phyloP scores from a whole-genome alignment of 2,329 filamentous ascomycete genomes.

The Mycocentrospora acerina region DNA sequence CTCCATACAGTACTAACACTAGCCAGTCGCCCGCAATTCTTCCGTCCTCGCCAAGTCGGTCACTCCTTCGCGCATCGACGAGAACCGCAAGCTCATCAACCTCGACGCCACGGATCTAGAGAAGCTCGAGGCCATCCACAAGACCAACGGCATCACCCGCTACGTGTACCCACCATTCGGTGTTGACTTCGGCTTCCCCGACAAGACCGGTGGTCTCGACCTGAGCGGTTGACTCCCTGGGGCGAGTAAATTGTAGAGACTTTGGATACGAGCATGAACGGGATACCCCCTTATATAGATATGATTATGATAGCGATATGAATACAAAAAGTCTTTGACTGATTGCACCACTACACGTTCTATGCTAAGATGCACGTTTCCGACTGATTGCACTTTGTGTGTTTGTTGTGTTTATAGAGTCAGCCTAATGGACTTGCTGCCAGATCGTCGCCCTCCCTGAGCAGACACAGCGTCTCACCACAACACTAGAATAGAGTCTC shows the following conservation, averaged over 20 bases:
- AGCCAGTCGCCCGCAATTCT: constrained; percentile 65
- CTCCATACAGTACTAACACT: not conserved
- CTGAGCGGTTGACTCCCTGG: constrained; percentile 32
- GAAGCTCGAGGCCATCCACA: constrained; percentile 48
- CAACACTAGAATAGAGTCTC: no score
- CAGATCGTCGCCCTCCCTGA: no score
- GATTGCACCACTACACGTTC: no score
- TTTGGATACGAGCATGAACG: no score
- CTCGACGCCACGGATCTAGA: constrained; percentile 65
- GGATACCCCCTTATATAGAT: not conserved
- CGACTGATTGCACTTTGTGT: no score
- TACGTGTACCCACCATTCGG: constrained; percentile 54
- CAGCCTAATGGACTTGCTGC: no score
- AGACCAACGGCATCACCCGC: constrained; percentile 49
- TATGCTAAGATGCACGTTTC: no score
- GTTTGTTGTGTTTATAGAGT: no score
- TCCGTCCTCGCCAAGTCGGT: constrained; percentile 76
- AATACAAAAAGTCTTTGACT: no score
- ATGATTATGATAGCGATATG: not conserved
- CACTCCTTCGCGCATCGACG: constrained; percentile 66
- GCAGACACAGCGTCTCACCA: no score
- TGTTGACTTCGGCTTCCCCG: constrained; percentile 52
- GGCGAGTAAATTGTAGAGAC: constrained; percentile 7
- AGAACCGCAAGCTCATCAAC: constrained; percentile 68
- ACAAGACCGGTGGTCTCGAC: constrained; percentile 46